Base-by-base conservation (phyloP, 352 stramenopile genomes). In the Globisporangium viniferum region DNA sequence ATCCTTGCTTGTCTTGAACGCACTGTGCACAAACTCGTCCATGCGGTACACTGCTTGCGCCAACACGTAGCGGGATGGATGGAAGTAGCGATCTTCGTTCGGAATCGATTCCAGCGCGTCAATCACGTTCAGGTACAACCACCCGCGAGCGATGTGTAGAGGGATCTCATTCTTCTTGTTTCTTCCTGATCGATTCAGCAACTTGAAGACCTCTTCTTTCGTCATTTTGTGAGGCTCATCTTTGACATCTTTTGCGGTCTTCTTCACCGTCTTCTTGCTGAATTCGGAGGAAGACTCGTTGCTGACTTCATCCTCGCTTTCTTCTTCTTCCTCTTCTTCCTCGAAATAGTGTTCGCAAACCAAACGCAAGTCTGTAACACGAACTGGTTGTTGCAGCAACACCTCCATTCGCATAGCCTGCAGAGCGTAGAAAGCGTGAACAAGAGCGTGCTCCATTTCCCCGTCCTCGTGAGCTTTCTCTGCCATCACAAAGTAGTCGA, bases 81-180 rank as follows among this genome's bases (percentile, higher is more conserved):
- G 87, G 35, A 93, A 93, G 66, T 95, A 95, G 41, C 85, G 79
- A 64, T 95, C 87, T 65, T 93, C 84, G 18, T 89, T 77, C 33
- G 81, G 85, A 59, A 93, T 90, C 0, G 79, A 89, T 57, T 93
- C 84, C 1, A 95, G 72, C 9, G 87, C 87, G 8, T 91, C 75
- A 36, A 93, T 69, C 35, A 90, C 84, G 51, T 95, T 95, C 60
- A 88, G 63, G 22, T 70, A 82, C 66, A 73, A 78, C 70, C 76
- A 83, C 73, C 33, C 80, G 64, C 72, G 70, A 18, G 75, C 75
- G 4, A 73, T 22, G 33, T 75, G 60, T 10, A 80, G 33, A 12
- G 62, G 54, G 24, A 66, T 33, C 15, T 53, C 55, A 31, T 54
- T 59, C 5, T 24, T 65, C 12, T 56, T 53, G 39, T 29, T 36